A percentile compares a stretch with the other conserved stretches of the same genome.
These are phyloP conservation scores for Sclerotinia spermophila DNA, from an alignment of 2,329 filamentous ascomycete species.

Conservation along the genomic window DNA sequence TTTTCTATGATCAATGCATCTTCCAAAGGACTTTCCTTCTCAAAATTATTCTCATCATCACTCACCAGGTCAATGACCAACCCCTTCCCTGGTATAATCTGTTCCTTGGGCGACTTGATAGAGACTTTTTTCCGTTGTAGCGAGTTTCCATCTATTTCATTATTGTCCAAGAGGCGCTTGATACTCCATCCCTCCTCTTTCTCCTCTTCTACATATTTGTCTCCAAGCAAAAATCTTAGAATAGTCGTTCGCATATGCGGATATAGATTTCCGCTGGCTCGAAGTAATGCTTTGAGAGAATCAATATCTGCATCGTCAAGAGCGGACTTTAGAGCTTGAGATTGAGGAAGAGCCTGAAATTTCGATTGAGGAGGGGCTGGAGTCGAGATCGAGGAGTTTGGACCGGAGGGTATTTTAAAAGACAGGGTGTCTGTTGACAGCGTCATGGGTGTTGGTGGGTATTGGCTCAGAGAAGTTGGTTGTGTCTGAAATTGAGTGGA, in stretches of 20 bases:
- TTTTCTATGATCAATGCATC: not conserved
- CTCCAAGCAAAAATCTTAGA: not conserved
- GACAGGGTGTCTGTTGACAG: not conserved
- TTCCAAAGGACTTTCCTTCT: not conserved
- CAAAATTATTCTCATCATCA: not conserved
- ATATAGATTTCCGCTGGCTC: not conserved
- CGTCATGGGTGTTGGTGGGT: not conserved
- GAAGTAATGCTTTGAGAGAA: not conserved
- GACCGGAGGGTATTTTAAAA: not conserved
- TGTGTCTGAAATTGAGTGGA: not conserved
- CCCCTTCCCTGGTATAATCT: not conserved
- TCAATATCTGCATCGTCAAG: not conserved
- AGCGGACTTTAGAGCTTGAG: not conserved
- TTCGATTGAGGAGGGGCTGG: not conserved
- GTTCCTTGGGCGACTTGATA: not conserved
- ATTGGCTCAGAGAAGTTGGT: not conserved
- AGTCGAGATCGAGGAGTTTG: not conserved
- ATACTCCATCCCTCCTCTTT: not conserved
- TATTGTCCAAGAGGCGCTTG: not conserved
- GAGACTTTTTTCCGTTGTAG: not conserved
- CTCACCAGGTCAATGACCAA: conserved; percentile 9
- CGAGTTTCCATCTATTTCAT: not conserved
- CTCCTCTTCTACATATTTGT: conserved; percentile 8
- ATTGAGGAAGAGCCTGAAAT: not conserved
- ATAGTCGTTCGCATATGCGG: not conserved